Conservation (phyloP, 2,329 filamentous ascomycete species). For the Penicillium glabrum region DNA sequence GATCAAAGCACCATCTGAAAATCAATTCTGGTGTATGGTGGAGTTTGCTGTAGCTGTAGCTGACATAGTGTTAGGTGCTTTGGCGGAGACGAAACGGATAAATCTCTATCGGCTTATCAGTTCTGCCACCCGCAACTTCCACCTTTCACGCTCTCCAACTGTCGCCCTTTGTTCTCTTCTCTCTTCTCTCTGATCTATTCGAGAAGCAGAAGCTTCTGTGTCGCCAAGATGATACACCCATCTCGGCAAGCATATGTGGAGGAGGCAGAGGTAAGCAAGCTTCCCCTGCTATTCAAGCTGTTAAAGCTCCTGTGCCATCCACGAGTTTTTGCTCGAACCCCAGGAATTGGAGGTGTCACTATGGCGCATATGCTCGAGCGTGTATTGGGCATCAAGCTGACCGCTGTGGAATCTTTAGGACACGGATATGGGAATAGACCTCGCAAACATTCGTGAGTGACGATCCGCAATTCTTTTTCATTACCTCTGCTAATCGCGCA, state of each 20-base stretch:
- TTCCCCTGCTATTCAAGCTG: background rate
- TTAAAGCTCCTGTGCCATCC: background rate
- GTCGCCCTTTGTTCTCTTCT: background rate
- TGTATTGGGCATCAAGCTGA: background rate
- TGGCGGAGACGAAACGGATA: background rate
- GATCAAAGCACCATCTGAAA: no score
- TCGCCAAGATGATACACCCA: slow-evolving; percentile 68
- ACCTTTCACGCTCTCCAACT: background rate
- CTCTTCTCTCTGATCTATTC: background rate
- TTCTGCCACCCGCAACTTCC: slow-evolving; percentile 22
- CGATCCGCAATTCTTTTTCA: background rate
- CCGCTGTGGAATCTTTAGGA: slow-evolving; percentile 38
- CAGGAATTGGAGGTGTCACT: background rate
- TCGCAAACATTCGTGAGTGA: slow-evolving; percentile 63
- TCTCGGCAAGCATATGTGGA: slow-evolving; percentile 92
- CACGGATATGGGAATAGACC: slow-evolving; percentile 59
- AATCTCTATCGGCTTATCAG: slow-evolving; percentile 14
- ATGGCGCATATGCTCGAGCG: background rate
- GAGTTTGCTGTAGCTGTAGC: no score
- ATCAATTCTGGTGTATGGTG: no score
- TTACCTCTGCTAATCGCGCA: slow-evolving; percentile 4
- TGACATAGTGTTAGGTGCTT: background rate
- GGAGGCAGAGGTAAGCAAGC: slow-evolving; percentile 66
- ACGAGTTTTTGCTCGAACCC: background rate
- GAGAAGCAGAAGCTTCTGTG: slow-evolving; percentile 13